phyloP scores from a whole-genome alignment of 148 eudicot species.

The Tetragonia tetragonoides region DNA sequence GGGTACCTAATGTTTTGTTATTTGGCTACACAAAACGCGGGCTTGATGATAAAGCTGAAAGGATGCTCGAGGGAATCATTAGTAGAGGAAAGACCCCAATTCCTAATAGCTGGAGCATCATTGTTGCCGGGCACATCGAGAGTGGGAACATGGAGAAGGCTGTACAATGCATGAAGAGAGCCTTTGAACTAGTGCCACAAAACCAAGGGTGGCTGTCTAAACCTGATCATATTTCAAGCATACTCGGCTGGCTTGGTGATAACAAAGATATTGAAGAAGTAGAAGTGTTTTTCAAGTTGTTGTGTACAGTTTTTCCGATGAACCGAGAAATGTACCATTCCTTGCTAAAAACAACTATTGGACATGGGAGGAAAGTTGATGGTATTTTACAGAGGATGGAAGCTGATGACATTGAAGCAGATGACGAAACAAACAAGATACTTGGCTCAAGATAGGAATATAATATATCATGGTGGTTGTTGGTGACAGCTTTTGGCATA shows the following conservation, averaged over 20 bases:
- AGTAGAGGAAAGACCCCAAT: conserved; percentile 36
- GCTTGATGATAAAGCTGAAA: conserved; percentile 40
- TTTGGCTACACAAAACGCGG: conserved; percentile 45
- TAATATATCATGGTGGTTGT: background rate
- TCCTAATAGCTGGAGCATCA: conserved; percentile 52
- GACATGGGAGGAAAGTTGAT: conserved; percentile 25
- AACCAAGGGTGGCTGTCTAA: conserved; percentile 49
- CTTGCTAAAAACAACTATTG: conserved; percentile 24
- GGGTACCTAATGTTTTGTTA: conserved; percentile 45
- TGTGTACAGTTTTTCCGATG: conserved; percentile 29
- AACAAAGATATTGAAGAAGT: conserved; percentile 37
- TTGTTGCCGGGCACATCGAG: conserved; percentile 41
- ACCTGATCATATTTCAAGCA: conserved; percentile 22
- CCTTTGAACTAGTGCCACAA: conserved; percentile 36
- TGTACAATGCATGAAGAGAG: conserved; percentile 43
- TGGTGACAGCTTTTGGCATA: too few species aligned
- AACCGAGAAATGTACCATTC: conserved; percentile 28
- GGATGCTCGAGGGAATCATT: conserved; percentile 35
- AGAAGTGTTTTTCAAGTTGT: conserved; percentile 36
- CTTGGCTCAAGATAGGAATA: background rate
- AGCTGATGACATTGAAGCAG: conserved; percentile 33
- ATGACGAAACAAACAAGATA: conserved; percentile 25
- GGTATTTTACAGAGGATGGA: conserved; percentile 34
- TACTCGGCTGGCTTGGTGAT: conserved; percentile 47
- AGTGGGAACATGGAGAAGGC: conserved; percentile 37